Percentiles rank a stretch among this genome's conserved stretches.
These are phyloP conservation scores for Komagataella pseudopastoris DNA, from an alignment of 805 yeast species.

Conservation along the genomic window DNA sequence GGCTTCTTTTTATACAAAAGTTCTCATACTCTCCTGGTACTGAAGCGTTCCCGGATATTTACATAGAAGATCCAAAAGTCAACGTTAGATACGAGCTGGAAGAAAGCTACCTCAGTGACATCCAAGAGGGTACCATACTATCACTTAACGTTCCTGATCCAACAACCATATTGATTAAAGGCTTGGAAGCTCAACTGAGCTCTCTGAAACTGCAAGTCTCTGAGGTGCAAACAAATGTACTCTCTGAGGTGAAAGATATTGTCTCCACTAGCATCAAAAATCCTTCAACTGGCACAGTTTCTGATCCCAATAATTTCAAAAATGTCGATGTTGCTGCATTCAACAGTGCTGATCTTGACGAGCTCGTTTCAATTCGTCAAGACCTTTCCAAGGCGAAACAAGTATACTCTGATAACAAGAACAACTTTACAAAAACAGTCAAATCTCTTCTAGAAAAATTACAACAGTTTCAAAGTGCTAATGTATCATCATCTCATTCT, in stretches of 20 bases:
- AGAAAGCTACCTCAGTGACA: conserved; percentile 44
- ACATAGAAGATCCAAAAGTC: conserved; percentile 46
- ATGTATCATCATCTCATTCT: conserved; percentile 20
- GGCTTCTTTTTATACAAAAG: conserved; percentile 72
- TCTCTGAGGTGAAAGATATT: conserved; percentile 2
- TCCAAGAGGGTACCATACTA: conserved; percentile 46
- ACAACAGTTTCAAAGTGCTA: conserved; percentile 34
- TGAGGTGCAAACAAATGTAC: conserved; percentile 11
- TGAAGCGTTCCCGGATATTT: conserved; percentile 64
- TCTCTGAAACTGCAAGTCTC: conserved; percentile 13
- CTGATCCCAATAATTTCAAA: neutral
- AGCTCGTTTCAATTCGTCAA: conserved; percentile 31
- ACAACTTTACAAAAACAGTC: conserved; percentile 27
- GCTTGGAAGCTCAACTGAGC: conserved; percentile 14
- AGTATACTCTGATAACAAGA: conserved; percentile 31
- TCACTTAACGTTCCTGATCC: conserved; percentile 25
- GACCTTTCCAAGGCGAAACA: conserved; percentile 52
- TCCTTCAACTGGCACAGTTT: neutral
- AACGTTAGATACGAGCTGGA: conserved; percentile 72
- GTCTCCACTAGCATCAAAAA: neutral
- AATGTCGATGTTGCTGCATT: neutral
- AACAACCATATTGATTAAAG: conserved; percentile 10
- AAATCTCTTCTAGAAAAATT: conserved; percentile 29
- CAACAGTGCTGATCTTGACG: conserved; percentile 8
- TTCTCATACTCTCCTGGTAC: conserved; percentile 74